phyloP scores from a whole-genome alignment of 2,329 filamentous ascomycete genomes.

The Stachybotrys chartarum region DNA sequence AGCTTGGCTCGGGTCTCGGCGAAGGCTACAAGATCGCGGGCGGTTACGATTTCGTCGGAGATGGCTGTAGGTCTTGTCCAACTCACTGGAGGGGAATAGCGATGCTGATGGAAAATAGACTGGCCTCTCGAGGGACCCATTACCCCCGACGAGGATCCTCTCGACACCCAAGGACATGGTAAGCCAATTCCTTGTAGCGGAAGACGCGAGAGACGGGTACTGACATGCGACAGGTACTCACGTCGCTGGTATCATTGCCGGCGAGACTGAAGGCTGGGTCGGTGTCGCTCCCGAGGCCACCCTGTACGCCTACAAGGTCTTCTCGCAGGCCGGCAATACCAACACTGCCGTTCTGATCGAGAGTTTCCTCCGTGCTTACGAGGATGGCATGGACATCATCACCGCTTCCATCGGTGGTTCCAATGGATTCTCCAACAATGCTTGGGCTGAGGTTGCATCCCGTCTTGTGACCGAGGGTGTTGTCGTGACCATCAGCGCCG shows the following conservation, averaged over 20 bases:
- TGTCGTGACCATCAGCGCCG: conserved; percentile 34
- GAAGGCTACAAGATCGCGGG: conserved; percentile 14
- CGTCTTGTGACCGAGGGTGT: conserved; percentile 31
- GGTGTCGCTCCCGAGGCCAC: conserved; percentile 21
- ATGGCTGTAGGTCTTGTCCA: conserved; percentile 1
- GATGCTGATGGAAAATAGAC: neutral
- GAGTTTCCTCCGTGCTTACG: conserved; percentile 25
- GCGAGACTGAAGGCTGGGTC: conserved; percentile 5
- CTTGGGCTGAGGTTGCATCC: conserved; percentile 23
- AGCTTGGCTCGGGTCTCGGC: conserved; percentile 14
- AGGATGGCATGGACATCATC: conserved; percentile 29
- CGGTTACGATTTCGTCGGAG: conserved; percentile 15
- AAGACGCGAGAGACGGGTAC: neutral
- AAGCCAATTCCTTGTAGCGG: neutral
- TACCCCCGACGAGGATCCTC: conserved; percentile 16
- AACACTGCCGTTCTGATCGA: conserved; percentile 18
- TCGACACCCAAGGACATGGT: conserved; percentile 17
- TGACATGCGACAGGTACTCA: conserved; percentile 11
- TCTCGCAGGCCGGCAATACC: conserved; percentile 3
- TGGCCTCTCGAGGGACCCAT: neutral
- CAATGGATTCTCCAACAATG: conserved; percentile 18
- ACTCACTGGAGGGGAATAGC: neutral
- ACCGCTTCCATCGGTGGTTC: conserved; percentile 20
- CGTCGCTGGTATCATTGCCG: conserved; percentile 23
- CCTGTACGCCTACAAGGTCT: conserved; percentile 20